Evolutionary conservation across 495 filamentous ascomycete species (phyloP).

Genomic region (Xylaria palmicola): DNA sequence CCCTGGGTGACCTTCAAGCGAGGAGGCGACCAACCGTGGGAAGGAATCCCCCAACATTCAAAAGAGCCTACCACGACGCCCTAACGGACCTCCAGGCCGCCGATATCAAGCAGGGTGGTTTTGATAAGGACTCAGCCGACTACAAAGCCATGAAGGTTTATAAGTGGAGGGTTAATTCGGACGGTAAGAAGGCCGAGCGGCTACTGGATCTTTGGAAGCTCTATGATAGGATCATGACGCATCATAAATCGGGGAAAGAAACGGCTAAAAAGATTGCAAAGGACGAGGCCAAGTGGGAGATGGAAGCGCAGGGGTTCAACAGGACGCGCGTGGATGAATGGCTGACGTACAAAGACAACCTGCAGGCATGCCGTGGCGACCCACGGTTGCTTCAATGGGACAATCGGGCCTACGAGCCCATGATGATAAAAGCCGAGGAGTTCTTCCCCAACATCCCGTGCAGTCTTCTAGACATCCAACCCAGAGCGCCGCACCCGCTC

Average conservation of each 20-base stretch:
- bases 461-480: constrained; percentile 47
- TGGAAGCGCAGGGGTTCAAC: constrained; percentile 8
- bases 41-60: constrained; percentile 21
- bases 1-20: constrained; percentile 18
- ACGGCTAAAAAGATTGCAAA: constrained; percentile 7
- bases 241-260: constrained; percentile 17
- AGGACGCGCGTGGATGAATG: constrained; percentile 22
- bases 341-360: constrained; percentile 45
- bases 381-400: constrained; percentile 61
- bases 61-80: constrained; percentile 31
- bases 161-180: constrained; percentile 26
- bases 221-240: constrained; percentile 17
- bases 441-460: constrained; percentile 51
- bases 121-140: constrained; percentile 16
- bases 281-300: constrained; percentile 22
- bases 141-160: constrained; percentile 20
- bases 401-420: constrained; percentile 58
- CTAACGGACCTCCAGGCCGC: constrained; percentile 33
- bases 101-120: constrained; percentile 3
- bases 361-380: constrained; percentile 38
- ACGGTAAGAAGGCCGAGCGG: constrained; percentile 14
- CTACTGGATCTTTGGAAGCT: constrained; percentile 28
- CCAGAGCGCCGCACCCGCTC: constrained; percentile 35
- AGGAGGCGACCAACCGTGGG: background rate
- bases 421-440: constrained; percentile 52